These are phyloP conservation scores for Rhododendron vialii DNA, from an alignment of 148 eudicot genomes.

Conservation along the genomic window DNA sequence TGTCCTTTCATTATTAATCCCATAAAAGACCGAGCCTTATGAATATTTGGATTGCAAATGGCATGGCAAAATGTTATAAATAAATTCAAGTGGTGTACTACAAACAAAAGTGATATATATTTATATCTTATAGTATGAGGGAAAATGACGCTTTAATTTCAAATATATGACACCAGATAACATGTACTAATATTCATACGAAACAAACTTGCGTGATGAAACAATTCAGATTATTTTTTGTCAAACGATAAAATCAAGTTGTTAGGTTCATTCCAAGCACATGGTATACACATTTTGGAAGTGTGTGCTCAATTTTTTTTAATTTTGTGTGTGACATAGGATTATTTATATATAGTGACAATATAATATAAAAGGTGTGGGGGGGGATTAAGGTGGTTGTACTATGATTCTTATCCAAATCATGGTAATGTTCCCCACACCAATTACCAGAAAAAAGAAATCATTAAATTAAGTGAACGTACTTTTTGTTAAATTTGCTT, in stretches of 20 bases:
- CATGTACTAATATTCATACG: not conserved
- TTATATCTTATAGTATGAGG: not conserved
- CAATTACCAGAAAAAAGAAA: slow-evolving; percentile 1
- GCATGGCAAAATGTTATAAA: not conserved
- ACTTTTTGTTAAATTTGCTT: slow-evolving; percentile 6
- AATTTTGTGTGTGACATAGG: no score
- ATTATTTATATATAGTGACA: not conserved
- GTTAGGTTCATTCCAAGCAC: not conserved
- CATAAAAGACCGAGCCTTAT: no score
- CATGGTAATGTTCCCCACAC: slow-evolving; percentile 5
- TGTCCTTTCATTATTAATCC: not conserved
- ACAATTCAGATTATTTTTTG: not conserved
- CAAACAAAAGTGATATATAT: not conserved
- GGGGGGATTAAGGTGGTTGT: slow-evolving; percentile 3
- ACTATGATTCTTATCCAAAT: slow-evolving; percentile 7
- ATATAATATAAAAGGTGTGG: not conserved
- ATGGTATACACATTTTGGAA: not conserved
- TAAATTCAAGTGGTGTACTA: not conserved
- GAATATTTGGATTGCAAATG: not conserved
- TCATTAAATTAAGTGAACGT: not conserved
- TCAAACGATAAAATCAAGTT: not conserved
- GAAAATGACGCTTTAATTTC: not conserved
- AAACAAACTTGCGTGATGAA: not conserved
- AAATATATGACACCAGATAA: not conserved
- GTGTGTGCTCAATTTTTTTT: not conserved